phyloP scores from a whole-genome alignment of 2,329 filamentous ascomycete genomes.

The Colletotrichum endophyticum region DNA sequence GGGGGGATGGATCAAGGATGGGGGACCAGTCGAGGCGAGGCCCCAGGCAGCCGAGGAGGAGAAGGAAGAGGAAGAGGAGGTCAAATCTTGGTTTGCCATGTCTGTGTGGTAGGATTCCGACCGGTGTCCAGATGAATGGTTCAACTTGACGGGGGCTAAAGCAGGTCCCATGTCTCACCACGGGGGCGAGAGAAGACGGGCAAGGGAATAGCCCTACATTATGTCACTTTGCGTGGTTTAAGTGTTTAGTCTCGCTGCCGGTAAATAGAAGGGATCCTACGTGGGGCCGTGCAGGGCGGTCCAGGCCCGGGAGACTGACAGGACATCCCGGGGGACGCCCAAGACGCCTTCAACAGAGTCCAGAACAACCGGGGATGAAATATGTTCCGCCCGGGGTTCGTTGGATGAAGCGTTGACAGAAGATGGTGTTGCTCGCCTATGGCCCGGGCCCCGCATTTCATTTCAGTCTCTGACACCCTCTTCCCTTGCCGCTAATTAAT shows the following conservation, averaged over 20 bases:
- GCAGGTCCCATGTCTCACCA: not conserved
- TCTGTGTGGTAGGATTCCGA: not conserved
- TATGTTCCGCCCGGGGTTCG: not conserved
- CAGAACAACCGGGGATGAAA: not conserved
- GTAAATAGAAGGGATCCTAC: conserved; percentile 8
- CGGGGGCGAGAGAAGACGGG: not conserved
- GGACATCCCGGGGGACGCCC: not conserved
- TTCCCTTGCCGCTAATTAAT: not conserved
- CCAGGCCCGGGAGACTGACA: not conserved
- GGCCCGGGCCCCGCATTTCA: not conserved
- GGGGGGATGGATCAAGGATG: not conserved
- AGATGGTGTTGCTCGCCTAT: not conserved
- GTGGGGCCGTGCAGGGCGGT: conserved; percentile 4
- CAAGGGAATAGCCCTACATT: not conserved
- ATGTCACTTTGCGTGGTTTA: not conserved
- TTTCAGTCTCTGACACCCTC: not conserved
- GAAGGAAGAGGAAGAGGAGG: not conserved
- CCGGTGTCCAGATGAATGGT: not conserved
- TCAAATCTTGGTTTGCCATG: not conserved
- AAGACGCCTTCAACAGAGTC: not conserved
- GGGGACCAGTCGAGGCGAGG: not conserved
- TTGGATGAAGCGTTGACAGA: not conserved
- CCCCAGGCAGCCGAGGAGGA: not conserved
- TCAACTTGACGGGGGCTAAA: not conserved
- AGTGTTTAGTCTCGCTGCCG: not conserved